A percentile compares a stretch with the other conserved stretches of the same genome.
These are phyloP conservation scores for Eutrema salsugineum DNA, from an alignment of 441 rosid species.

Conservation along the genomic window DNA sequence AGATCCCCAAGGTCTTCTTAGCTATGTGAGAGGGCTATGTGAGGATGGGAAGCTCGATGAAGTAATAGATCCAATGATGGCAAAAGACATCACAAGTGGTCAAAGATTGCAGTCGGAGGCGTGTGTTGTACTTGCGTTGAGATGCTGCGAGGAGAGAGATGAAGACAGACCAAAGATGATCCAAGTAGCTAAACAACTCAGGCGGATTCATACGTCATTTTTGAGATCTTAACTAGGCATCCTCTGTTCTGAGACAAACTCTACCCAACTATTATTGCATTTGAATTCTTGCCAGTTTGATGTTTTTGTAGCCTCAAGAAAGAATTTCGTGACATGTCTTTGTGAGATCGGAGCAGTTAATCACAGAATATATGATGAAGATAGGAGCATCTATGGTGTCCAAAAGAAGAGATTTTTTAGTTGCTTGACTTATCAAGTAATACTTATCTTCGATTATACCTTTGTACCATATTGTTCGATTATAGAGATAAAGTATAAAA, in stretches of 20 bases:
- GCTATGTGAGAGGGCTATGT: background rate
- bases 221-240: background rate
- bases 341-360: background rate
- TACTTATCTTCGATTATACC: no score
- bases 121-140: background rate
- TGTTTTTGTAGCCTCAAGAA: background rate
- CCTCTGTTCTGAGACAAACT: no score
- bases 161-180: constrained; percentile 7
- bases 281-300: no score
- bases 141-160: background rate
- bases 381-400: background rate
- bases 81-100: background rate
- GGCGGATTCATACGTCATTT: background rate
- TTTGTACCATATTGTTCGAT: no score
- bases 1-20: background rate
- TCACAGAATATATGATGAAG: background rate
- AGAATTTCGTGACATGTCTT: background rate
- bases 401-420: background rate
- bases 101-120: background rate
- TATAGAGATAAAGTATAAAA: no score
- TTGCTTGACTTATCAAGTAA: background rate
- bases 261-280: no score
- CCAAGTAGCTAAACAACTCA: background rate
- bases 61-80: background rate
- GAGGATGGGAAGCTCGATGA: background rate